Base-by-base conservation (phyloP, 306 rosid species). In the Prunus salicina region DNA sequence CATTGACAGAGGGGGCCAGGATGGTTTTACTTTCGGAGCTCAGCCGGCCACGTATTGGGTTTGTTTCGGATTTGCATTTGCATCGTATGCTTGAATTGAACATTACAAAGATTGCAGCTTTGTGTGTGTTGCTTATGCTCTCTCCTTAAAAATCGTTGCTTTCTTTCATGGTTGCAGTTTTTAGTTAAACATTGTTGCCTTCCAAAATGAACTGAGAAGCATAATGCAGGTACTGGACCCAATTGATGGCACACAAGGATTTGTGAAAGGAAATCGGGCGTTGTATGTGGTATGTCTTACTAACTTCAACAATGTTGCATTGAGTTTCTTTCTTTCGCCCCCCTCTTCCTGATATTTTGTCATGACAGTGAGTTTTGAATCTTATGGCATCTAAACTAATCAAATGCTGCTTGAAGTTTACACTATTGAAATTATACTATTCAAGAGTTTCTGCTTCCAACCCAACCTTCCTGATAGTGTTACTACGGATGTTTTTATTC, bases 41-140 rank as follows among this genome's bases (percentile, higher is more conserved):
- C 78, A 78, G 76, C 93, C 97, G 20, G 91, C 97, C 73, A 89
- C 99, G 58, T 95, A 95, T 84, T 92, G 97, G 97, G 97, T 83
- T 80, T 7, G 71, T 14, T 68, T 51, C 47, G 0, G 27, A 27
- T 57, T 69, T 32, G 20, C 19, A 13, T 41, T 58, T 71, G 50
- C 53, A 20, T 56, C 38, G 8, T 25, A 6, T 72, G 76, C 30
- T 22, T 53, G 19, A n/a, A 28, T 32, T 47, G 1, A 68, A 46
- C 34, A n/a, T 51, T 69, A 18, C 46, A 4, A 18, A 51, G 30
- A 70, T 30, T 70, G 4, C 41, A 52, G 47, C 50, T 69, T 27
- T 70, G 47, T 14, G 15, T 62, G 67, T 28, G n/a, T 12, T n/a
- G 12, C 12, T 2, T 62, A 25, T 28, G 5, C 12, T 62, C 43